Percentiles rank a stretch among this genome's conserved stretches.
These are phyloP conservation scores for Clavulina sp. DNA, from an alignment of 768 basidiomycete species.

Conservation along the genomic window DNA sequence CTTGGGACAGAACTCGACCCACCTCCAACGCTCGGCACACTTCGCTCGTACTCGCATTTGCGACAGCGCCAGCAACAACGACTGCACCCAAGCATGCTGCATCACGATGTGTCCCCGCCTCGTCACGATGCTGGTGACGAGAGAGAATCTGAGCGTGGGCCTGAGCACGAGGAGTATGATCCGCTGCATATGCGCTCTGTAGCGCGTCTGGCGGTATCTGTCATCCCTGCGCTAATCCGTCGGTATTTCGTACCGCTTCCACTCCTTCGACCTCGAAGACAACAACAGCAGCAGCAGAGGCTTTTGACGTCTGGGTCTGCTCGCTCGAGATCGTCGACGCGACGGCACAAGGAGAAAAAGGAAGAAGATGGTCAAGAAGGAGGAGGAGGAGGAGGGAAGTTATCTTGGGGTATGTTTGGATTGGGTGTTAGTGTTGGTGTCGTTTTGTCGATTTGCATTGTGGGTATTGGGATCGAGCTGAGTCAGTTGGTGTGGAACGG, in stretches of 20 bases:
- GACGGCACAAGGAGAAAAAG: not conserved
- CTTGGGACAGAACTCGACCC: not conserved
- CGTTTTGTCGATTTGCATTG: not conserved
- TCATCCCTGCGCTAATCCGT: not conserved
- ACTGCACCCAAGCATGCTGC: too few relatives aligned
- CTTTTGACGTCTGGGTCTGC: not conserved
- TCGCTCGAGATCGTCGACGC: not conserved
- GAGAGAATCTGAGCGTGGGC: too few relatives aligned
- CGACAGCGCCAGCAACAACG: too few relatives aligned
- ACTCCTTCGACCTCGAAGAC: not conserved
- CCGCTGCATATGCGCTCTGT: not conserved
- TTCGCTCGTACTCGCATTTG: too few relatives aligned
- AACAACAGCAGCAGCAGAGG: not conserved
- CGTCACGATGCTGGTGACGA: too few relatives aligned
- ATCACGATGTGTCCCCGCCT: too few relatives aligned
- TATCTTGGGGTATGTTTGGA: not conserved
- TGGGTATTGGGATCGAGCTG: not conserved
- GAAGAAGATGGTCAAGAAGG: not conserved
- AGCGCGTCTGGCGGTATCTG: not conserved
- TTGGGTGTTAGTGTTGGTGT: slow-evolving; percentile 1
- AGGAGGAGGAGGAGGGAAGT: not conserved
- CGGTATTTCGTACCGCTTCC: not conserved
- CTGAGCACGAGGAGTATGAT: not conserved
- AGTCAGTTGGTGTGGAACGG: too few relatives aligned
- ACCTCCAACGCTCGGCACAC: not conserved